These are phyloP conservation scores for Kazachstania taianensis DNA, from an alignment of 805 yeast species.

Conservation along the genomic window DNA sequence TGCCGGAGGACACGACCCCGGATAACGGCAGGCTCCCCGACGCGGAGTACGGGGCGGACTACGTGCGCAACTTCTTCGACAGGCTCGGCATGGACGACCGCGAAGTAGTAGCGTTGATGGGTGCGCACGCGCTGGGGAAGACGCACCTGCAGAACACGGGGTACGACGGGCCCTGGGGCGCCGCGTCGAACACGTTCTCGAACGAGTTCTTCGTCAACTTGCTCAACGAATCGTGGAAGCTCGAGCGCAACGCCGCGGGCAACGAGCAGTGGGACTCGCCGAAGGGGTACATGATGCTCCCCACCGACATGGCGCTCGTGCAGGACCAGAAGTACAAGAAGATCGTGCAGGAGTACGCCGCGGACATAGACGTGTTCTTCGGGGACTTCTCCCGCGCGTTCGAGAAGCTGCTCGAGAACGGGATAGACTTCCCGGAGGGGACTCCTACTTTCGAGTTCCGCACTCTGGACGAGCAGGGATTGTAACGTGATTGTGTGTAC, in stretches of 20 bases:
- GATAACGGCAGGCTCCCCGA: constrained; percentile 67
- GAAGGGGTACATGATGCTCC: constrained; percentile 74
- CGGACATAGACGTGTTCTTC: constrained; percentile 51
- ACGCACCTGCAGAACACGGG: constrained; percentile 65
- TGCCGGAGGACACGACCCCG: constrained; percentile 40
- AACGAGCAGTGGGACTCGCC: constrained; percentile 55
- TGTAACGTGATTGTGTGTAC: too few relatives aligned
- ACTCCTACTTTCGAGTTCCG: constrained; percentile 39
- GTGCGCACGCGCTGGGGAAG: constrained; percentile 70
- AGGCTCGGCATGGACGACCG: constrained; percentile 61
- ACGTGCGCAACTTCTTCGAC: constrained; percentile 52
- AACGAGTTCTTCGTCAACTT: constrained; percentile 62
- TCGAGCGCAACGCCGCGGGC: constrained; percentile 49
- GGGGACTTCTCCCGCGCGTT: constrained; percentile 57
- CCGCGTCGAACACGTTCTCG: constrained; percentile 60
- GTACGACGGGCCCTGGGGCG: constrained; percentile 87
- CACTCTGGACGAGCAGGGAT: constrained; percentile 61
- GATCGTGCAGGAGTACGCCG: constrained; percentile 61
- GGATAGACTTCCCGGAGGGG: constrained; percentile 51
- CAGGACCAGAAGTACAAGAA: constrained; percentile 47
- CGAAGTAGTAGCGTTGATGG: constrained; percentile 64
- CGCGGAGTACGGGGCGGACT: constrained; percentile 54
- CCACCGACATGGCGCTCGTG: constrained; percentile 65
- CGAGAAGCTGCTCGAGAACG: constrained; percentile 64
- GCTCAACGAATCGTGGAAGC: constrained; percentile 43